phyloP scores from a whole-genome alignment of 2,329 filamentous ascomycete genomes.

The Dothistroma septosporum region DNA sequence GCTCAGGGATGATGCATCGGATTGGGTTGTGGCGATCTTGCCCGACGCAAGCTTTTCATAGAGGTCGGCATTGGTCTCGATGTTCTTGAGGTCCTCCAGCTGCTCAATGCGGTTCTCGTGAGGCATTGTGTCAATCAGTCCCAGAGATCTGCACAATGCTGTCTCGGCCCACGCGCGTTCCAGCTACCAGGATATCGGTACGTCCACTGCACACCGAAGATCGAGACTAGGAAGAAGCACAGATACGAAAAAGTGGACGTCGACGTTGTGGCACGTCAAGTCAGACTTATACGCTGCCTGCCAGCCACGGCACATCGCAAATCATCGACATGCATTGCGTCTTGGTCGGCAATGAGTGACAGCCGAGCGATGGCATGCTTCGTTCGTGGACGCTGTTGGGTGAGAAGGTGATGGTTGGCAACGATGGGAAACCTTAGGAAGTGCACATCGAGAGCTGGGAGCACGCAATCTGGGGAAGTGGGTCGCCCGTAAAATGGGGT shows the following conservation, averaged over 20 bases:
- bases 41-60: slow-evolving; percentile 30
- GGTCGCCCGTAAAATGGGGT: neutral
- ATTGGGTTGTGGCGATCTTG: slow-evolving; percentile 20
- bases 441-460: slow-evolving; percentile 11
- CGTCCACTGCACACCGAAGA: neutral
- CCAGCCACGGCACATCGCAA: neutral
- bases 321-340: neutral
- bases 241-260: neutral
- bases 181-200: neutral
- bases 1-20: slow-evolving; percentile 13
- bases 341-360: neutral
- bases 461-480: slow-evolving; percentile 19
- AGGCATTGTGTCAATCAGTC: slow-evolving; percentile 16
- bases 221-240: neutral
- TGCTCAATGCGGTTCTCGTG: slow-evolving; percentile 28
- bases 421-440: slow-evolving; percentile 11
- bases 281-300: neutral
- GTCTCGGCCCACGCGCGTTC: neutral
- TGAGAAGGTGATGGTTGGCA: neutral
- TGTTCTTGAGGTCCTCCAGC: slow-evolving; percentile 28
- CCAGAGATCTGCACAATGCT: neutral
- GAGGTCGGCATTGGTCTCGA: slow-evolving; percentile 27
- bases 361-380: neutral
- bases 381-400: neutral
- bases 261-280: neutral